Evolutionary conservation across 148 eudicot species (phyloP), one percentile per base, ranked within the genome.

Genomic region (Diospyros kaki): DNA sequence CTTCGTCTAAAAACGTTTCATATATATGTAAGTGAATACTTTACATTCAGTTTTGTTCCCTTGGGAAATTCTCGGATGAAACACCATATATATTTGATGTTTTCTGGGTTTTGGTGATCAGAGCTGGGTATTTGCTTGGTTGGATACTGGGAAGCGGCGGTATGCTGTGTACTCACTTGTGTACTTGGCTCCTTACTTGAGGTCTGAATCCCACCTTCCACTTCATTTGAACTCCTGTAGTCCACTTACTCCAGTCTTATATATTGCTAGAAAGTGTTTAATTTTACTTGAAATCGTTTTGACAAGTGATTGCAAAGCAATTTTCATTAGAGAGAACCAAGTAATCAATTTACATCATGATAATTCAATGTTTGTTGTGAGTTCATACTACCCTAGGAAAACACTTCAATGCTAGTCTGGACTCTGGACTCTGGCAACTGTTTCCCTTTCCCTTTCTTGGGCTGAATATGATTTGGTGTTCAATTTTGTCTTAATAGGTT

Each of bases 121-220:
- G 99, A 89, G 94, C 68, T 95, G 99, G 99, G 89, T 95, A 70
- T 95, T 95, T 79, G 97, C 99, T 6, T 89, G 85, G 85, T 75
- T 89, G 89, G 99, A 95, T 81, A 88, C 97, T 0, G 86, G 89
- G 39, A 85, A 86, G 43, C 89, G 69, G 58, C 92, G 99, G n/a
- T 95, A 90, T 75, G 93, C 87, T 68, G 89, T 90, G 14, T 95
- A 95, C 78, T 86, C 99, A 4, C 78, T 93, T 73, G 96, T 95
- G 4, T 95, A 95, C 79, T 84, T 95, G 78, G 93, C 97, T 75
- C 99, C 98, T 72, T 95, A 95, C 77, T 45, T 95, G 73, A 92
- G 93, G 97, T 95, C 71, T 54, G 2, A 39, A 51, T 63, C 68
- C 50, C 18, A 50, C 17, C 44, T 66, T 45, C 18, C 13, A 28